A percentile compares a stretch with the other conserved stretches of the same genome.
Conservation (phyloP, 2,329 filamentous ascomycete species). For the Colletotrichum sidae region DNA sequence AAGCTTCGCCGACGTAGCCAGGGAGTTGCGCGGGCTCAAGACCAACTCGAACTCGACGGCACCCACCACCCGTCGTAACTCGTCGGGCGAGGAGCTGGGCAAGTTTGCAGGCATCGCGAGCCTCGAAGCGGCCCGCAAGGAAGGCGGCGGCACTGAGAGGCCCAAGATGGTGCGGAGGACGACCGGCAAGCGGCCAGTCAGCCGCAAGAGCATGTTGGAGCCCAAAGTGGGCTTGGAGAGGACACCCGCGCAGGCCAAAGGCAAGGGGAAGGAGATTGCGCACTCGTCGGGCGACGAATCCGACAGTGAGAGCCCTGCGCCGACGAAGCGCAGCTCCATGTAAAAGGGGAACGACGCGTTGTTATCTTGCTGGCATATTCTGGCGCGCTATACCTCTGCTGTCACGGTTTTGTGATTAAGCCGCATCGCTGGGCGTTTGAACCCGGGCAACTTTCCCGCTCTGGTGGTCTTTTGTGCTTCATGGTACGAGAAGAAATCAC, state of each 20-base stretch:
- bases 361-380: slow-evolving; percentile 34
- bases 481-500: slow-evolving; percentile 15
- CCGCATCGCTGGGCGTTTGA: slow-evolving; percentile 33
- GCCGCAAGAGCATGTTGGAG: slow-evolving; percentile 57
- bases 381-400: slow-evolving; percentile 35
- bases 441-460: slow-evolving; percentile 1
- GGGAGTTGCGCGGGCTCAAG: slow-evolving; percentile 78
- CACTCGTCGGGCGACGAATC: slow-evolving; percentile 47
- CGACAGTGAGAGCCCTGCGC: slow-evolving; percentile 41
- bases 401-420: slow-evolving; percentile 24
- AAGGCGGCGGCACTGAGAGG: slow-evolving; percentile 38
- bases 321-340: slow-evolving; percentile 56
- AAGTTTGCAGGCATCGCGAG: slow-evolving; percentile 39
- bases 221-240: slow-evolving; percentile 48
- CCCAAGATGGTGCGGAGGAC: slow-evolving; percentile 45
- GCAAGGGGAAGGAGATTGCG: slow-evolving; percentile 61
- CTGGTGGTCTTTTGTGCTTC: slow-evolving; percentile 2
- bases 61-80: slow-evolving; percentile 63
- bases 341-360: slow-evolving; percentile 41
- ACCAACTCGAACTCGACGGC: slow-evolving; percentile 56
- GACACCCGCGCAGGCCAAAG: slow-evolving; percentile 44
- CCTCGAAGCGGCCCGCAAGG: slow-evolving; percentile 51
- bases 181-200: slow-evolving; percentile 48
- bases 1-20: slow-evolving; percentile 87
- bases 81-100: slow-evolving; percentile 57